Conservation (phyloP, 164 flowering plant genomes). For the Magnolia kwangsiensis region DNA sequence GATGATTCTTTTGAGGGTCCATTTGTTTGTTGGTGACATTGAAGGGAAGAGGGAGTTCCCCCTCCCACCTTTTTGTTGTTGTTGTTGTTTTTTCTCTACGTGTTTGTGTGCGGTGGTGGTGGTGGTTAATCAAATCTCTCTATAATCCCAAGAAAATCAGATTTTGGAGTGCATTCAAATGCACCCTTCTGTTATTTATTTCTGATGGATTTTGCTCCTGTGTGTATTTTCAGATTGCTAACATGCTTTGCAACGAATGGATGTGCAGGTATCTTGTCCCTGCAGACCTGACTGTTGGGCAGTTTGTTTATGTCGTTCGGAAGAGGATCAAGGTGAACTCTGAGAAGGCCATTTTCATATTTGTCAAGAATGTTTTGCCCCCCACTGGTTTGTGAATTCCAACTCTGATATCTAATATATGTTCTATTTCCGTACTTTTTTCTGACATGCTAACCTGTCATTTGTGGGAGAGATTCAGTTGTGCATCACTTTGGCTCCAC, state of each 20-base stretch:
- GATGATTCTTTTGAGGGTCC: too few relatives aligned
- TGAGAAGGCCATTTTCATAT: slow-evolving; percentile 63
- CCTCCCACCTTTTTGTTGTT: too few relatives aligned
- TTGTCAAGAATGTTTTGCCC: slow-evolving; percentile 55
- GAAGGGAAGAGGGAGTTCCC: too few relatives aligned
- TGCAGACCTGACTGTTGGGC: slow-evolving; percentile 68
- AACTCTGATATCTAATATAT: neutral
- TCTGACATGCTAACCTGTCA: neutral
- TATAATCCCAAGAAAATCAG: too few relatives aligned
- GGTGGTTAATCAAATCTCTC: too few relatives aligned
- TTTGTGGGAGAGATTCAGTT: neutral
- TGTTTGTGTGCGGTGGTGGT: too few relatives aligned
- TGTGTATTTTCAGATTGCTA: neutral
- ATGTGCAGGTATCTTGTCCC: slow-evolving; percentile 75
- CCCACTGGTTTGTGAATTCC: slow-evolving; percentile 46
- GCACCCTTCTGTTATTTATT: too few relatives aligned
- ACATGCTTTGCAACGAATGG: slow-evolving; percentile 9
- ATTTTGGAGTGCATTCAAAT: too few relatives aligned
- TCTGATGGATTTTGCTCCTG: neutral
- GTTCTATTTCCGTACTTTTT: neutral
- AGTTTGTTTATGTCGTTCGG: slow-evolving; percentile 29
- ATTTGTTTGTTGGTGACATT: too few relatives aligned
- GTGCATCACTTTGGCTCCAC: neutral
- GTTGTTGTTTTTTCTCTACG: too few relatives aligned
- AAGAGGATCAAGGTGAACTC: slow-evolving; percentile 53